These are phyloP conservation scores for Cotoneaster glaucophyllus DNA, from an alignment of 306 rosid species.

Conservation along the genomic window DNA sequence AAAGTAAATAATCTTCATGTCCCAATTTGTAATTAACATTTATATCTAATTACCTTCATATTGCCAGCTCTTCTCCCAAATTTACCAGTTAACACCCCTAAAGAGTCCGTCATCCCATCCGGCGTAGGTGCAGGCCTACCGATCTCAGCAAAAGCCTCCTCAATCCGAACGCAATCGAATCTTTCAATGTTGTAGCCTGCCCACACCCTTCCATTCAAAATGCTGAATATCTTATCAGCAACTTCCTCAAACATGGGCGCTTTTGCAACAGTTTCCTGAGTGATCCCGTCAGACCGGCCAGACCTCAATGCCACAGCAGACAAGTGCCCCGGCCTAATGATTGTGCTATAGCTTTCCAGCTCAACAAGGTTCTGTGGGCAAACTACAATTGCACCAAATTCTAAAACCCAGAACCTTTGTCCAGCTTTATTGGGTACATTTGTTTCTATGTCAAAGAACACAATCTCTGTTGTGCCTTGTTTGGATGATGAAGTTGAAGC, in stretches of 20 bases:
- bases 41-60: slow-evolving; percentile 70
- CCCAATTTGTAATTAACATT: background rate
- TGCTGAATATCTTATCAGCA: slow-evolving; percentile 61
- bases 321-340: slow-evolving; percentile 63
- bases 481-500: slow-evolving; percentile 28
- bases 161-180: slow-evolving; percentile 80
- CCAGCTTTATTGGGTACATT: slow-evolving; percentile 70
- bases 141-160: slow-evolving; percentile 63
- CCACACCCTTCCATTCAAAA: slow-evolving; percentile 84
- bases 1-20: background rate
- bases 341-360: slow-evolving; percentile 64
- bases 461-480: slow-evolving; percentile 50
- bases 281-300: slow-evolving; percentile 69
- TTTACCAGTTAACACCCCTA: slow-evolving; percentile 51
- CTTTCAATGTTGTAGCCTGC: slow-evolving; percentile 87
- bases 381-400: slow-evolving; percentile 87
- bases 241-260: slow-evolving; percentile 85
- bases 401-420: slow-evolving; percentile 62
- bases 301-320: slow-evolving; percentile 52
- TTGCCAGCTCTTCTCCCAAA: slow-evolving; percentile 96
- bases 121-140: slow-evolving; percentile 64
- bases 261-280: slow-evolving; percentile 43
- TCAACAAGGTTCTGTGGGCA: slow-evolving; percentile 63
- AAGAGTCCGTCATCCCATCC: slow-evolving; percentile 65
- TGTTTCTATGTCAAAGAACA: slow-evolving; percentile 92